A percentile compares a stretch with the other conserved stretches of the same genome.
Conservation (phyloP, 164 flowering plant species). For the Tetracentron sinense region DNA sequence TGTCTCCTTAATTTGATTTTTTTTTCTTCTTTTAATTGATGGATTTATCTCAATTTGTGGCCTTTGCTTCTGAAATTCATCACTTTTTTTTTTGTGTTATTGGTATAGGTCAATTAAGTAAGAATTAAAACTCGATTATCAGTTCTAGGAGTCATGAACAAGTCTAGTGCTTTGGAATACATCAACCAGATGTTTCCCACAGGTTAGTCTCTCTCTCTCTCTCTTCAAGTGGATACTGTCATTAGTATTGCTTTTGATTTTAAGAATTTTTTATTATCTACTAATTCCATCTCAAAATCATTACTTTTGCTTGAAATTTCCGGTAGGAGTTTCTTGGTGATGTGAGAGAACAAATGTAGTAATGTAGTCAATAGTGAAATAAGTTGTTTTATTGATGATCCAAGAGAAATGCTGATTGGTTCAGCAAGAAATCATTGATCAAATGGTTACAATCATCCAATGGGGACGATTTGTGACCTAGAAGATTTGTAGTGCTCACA, state of each 20-base stretch:
- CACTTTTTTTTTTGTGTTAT: background rate
- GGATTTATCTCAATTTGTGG: too few species aligned
- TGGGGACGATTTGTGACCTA: background rate
- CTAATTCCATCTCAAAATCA: background rate
- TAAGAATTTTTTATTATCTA: too few species aligned
- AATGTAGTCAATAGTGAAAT: too few species aligned
- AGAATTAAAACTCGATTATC: background rate
- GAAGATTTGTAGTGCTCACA: too few species aligned
- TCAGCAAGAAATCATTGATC: background rate
- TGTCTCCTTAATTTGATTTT: too few species aligned
- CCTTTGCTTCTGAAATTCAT: too few species aligned
- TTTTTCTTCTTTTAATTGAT: too few species aligned
- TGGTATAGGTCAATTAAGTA: background rate
- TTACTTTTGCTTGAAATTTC: background rate
- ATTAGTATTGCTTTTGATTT: too few species aligned
- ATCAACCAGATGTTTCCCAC: conserved; percentile 99
- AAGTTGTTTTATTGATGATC: background rate
- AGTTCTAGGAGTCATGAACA: conserved; percentile 49
- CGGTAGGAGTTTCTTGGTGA: background rate
- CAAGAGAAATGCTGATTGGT: background rate
- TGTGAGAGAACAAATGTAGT: too few species aligned
- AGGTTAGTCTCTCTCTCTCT: conserved; percentile 36
- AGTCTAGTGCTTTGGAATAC: conserved; percentile 86
- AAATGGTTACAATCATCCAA: background rate
- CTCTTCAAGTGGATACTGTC: background rate